Conservation (phyloP, 495 filamentous ascomycete genomes). For the Achaetomiella virescens region DNA sequence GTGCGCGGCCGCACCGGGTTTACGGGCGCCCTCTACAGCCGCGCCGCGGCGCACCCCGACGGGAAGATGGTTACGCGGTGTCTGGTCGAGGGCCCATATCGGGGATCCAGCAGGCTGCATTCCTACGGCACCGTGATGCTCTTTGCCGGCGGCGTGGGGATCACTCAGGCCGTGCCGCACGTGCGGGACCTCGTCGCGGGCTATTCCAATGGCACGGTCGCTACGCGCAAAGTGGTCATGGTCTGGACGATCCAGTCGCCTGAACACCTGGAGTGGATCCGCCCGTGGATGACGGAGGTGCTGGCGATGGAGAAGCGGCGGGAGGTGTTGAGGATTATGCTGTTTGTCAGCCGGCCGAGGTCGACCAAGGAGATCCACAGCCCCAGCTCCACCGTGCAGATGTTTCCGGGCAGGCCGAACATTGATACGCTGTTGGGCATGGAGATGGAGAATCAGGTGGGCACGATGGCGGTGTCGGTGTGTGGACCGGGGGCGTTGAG, state of each 20-base stretch:
- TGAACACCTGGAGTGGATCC: slow-evolving; percentile 88
- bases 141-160: slow-evolving; percentile 81
- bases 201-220: slow-evolving; percentile 60
- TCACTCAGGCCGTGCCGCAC: slow-evolving; percentile 79
- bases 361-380: slow-evolving; percentile 74
- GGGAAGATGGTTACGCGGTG: slow-evolving; percentile 55
- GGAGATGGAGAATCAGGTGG: slow-evolving; percentile 69
- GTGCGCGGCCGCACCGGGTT: slow-evolving; percentile 75
- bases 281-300: slow-evolving; percentile 92
- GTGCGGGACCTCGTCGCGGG: slow-evolving; percentile 68
- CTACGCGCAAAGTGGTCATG: slow-evolving; percentile 72
- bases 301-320: slow-evolving; percentile 74
- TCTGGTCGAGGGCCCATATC: slow-evolving; percentile 79
- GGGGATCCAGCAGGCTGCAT: slow-evolving; percentile 55
- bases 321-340: slow-evolving; percentile 73
- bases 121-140: slow-evolving; percentile 84
- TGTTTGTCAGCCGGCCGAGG: slow-evolving; percentile 84
- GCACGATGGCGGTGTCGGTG: slow-evolving; percentile 77
- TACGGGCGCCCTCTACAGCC: slow-evolving; percentile 68
- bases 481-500: slow-evolving; percentile 87
- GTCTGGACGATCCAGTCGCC: slow-evolving; percentile 87
- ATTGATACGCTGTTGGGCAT: slow-evolving; percentile 66
- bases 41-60: slow-evolving; percentile 53
- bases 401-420: slow-evolving; percentile 66
- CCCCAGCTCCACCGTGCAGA: slow-evolving; percentile 76